Percentiles rank a stretch among this genome's conserved stretches.
phyloP scores from a whole-genome alignment of 2,329 filamentous ascomycete genomes.

The Pseudogymnoascus sp. region DNA sequence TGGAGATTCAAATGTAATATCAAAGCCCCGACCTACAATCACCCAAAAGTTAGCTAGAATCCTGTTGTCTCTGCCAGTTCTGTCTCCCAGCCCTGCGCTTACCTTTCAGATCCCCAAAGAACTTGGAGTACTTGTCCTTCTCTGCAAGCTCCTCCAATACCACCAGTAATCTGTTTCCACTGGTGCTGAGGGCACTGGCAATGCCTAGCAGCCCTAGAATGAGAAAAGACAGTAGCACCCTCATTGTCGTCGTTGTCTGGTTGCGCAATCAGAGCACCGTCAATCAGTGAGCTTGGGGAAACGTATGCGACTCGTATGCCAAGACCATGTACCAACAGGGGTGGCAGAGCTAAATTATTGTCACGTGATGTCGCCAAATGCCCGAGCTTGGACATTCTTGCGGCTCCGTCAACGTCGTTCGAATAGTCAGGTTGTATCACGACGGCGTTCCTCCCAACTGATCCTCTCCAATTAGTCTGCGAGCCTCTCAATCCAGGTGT shows the following conservation, averaged over 20 bases:
- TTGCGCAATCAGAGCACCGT: conserved; percentile 16
- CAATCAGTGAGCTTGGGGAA: conserved; percentile 25
- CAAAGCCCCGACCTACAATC: conserved; percentile 66
- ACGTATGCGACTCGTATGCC: conserved; percentile 26
- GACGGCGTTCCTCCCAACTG: not conserved
- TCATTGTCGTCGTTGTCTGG: conserved; percentile 47
- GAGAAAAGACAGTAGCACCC: conserved; percentile 63
- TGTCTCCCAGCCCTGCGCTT: conserved; percentile 25
- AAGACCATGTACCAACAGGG: conserved; percentile 18
- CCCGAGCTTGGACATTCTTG: not conserved
- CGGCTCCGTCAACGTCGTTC: conserved; percentile 4
- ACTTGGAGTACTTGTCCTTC: conserved; percentile 73
- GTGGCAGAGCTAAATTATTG: not conserved
- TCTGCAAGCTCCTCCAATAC: conserved; percentile 76
- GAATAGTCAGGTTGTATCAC: conserved; percentile 5
- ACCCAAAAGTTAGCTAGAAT: conserved; percentile 3
- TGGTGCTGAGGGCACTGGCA: conserved; percentile 68
- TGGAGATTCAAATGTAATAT: conserved; percentile 71
- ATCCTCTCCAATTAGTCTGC: conserved; percentile 3
- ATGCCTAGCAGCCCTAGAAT: conserved; percentile 57
- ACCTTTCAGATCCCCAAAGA: conserved; percentile 66
- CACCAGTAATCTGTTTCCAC: conserved; percentile 73
- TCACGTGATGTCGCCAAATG: not conserved
- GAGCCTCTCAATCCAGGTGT: not conserved
- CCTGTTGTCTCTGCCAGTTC: not conserved